These are phyloP conservation scores for Coelastrella sp. DNA, from an alignment of 139 green algal species.

Conservation along the genomic window DNA sequence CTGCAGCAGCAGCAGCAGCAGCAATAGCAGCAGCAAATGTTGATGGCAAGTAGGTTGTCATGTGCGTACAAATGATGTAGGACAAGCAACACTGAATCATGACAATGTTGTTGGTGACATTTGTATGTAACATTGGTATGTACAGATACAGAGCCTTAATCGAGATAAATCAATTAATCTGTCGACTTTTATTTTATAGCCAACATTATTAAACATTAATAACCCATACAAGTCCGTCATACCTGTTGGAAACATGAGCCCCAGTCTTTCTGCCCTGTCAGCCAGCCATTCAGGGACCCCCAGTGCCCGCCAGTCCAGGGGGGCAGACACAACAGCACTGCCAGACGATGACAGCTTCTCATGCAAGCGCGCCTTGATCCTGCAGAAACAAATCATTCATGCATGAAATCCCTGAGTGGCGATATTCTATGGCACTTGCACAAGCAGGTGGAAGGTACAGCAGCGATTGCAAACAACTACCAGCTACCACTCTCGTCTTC, in stretches of 20 bases:
- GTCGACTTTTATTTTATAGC: no score
- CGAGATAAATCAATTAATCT: no score
- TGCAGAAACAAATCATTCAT: background rate
- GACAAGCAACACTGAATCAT: background rate
- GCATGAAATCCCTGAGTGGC: background rate
- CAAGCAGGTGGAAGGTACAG: no score
- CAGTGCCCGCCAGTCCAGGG: conserved; percentile 45
- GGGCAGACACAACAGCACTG: conserved; percentile 1
- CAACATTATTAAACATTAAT: no score
- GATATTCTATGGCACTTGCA: no score
- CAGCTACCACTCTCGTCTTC: no score
- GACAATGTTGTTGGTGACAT: no score
- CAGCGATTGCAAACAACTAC: no score
- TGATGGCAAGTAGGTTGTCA: background rate
- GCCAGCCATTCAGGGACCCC: conserved; percentile 81
- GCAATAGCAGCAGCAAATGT: background rate
- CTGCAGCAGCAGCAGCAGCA: conserved; percentile 54
- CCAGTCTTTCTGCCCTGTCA: conserved; percentile 77
- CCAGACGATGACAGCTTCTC: background rate
- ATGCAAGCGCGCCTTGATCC: background rate
- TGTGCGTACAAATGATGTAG: background rate
- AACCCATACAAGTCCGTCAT: background rate
- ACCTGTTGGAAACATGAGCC: conserved; percentile 81
- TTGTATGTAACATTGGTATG: background rate
- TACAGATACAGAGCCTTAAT: no score